Conservation (phyloP, 345 rosid genomes). For the Acer campestre region DNA sequence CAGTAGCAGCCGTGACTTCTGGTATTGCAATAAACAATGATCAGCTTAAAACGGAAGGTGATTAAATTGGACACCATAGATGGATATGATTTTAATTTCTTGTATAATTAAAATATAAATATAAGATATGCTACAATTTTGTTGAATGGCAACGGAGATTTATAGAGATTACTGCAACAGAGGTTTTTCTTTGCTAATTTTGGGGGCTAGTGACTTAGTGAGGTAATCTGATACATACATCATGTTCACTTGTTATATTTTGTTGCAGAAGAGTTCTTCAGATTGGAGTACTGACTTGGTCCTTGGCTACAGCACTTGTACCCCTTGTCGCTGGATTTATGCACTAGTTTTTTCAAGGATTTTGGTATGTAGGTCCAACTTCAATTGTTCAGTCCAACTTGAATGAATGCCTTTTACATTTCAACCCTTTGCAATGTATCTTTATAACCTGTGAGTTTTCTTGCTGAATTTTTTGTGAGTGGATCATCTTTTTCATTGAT, state of each 20-base stretch:
- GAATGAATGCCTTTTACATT: conserved; percentile 10
- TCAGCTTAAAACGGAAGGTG: not conserved
- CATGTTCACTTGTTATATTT: not conserved
- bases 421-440: not conserved
- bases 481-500: conserved; percentile 1
- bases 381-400: not conserved
- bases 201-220: too few relatives aligned
- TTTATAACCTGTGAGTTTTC: not conserved
- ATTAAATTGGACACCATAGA: too few relatives aligned
- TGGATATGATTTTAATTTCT: too few relatives aligned
- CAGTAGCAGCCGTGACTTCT: not conserved
- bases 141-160: not conserved
- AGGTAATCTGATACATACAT: not conserved
- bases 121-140: too few relatives aligned
- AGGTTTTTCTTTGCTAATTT: not conserved
- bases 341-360: conserved; percentile 76
- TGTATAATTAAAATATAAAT: too few relatives aligned
- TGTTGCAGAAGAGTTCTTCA: conserved; percentile 73
- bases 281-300: conserved; percentile 90
- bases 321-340: conserved; percentile 85
- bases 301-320: conserved; percentile 82
- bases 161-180: not conserved
- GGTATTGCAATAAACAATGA: not conserved
- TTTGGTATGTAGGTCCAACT: conserved; percentile 51
- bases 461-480: not conserved